Percentiles rank a stretch among this genome's conserved stretches.
Conservation (phyloP, 2,329 filamentous ascomycete genomes). For the Fusarium liriodendri region DNA sequence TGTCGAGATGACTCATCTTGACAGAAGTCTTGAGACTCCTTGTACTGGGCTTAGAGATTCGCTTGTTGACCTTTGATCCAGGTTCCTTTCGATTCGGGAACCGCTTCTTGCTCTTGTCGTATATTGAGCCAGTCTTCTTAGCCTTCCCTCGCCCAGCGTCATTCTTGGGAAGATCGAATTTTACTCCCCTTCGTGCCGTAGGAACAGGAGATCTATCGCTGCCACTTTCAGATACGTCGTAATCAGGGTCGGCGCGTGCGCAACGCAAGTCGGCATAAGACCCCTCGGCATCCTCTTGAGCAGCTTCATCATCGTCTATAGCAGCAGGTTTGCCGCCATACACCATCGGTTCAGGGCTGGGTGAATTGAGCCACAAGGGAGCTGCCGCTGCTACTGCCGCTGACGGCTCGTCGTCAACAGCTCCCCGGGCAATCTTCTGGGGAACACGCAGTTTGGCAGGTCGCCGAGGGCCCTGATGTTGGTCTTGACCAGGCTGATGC, state of each 20-base stretch:
- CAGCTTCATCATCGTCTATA: background rate
- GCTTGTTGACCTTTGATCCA: conserved; percentile 11
- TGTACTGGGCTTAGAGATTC: background rate
- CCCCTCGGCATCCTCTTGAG: background rate
- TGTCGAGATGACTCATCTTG: background rate
- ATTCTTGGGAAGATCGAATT: background rate
- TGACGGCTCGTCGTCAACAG: background rate
- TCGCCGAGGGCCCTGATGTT: background rate
- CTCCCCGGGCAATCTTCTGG: background rate
- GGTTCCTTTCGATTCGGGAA: background rate
- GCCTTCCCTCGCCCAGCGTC: background rate
- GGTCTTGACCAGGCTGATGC: background rate
- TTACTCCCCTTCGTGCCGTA: background rate
- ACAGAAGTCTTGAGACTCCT: background rate
- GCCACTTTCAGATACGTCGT: background rate
- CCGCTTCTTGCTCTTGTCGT: background rate
- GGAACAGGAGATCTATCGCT: background rate
- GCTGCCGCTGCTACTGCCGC: background rate
- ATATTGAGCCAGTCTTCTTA: background rate
- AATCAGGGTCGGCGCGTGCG: background rate
- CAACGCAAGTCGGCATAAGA: conserved; percentile 6
- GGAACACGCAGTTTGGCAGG: background rate
- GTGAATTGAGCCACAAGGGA: background rate
- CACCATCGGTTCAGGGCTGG: background rate
- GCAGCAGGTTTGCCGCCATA: background rate